phyloP scores from a whole-genome alignment of 2,329 filamentous ascomycete genomes.

The Colletotrichum agaves region DNA sequence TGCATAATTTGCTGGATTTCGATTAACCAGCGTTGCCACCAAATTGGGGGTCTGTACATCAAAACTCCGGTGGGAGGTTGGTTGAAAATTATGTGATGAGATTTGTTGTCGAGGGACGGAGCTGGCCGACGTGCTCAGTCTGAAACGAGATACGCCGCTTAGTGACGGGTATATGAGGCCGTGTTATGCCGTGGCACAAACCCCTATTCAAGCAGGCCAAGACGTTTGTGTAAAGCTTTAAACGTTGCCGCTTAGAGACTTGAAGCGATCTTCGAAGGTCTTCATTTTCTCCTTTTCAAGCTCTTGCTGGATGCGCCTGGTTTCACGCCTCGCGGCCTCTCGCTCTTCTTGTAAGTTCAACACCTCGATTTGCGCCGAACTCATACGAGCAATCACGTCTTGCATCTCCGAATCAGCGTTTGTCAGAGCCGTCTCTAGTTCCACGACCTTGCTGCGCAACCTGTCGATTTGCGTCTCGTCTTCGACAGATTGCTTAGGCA shows the following conservation, averaged over 20 bases:
- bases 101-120: constrained; percentile 13
- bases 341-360: constrained; percentile 80
- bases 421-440: constrained; percentile 79
- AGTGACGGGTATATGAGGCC: constrained; percentile 23
- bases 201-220: constrained; percentile 19
- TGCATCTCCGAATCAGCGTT: constrained; percentile 79
- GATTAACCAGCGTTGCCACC: constrained; percentile 3
- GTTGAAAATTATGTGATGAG: not conserved
- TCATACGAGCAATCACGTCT: constrained; percentile 83
- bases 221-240: constrained; percentile 14
- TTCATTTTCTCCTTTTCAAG: constrained; percentile 73
- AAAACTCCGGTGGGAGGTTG: not conserved
- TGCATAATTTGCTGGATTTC: constrained; percentile 20
- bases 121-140: constrained; percentile 27
- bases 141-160: constrained; percentile 33
- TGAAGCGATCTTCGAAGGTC: constrained; percentile 53
- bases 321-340: constrained; percentile 79
- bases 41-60: not conserved
- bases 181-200: constrained; percentile 28
- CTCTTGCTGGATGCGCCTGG: constrained; percentile 73
- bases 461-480: constrained; percentile 79
- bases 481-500: constrained; percentile 73
- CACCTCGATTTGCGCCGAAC: constrained; percentile 83
- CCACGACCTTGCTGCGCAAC: constrained; percentile 81
- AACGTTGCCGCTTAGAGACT: constrained; percentile 45